phyloP scores from a whole-genome alignment of 169 alveolate genomes.

The Eimeria maxima region DNA sequence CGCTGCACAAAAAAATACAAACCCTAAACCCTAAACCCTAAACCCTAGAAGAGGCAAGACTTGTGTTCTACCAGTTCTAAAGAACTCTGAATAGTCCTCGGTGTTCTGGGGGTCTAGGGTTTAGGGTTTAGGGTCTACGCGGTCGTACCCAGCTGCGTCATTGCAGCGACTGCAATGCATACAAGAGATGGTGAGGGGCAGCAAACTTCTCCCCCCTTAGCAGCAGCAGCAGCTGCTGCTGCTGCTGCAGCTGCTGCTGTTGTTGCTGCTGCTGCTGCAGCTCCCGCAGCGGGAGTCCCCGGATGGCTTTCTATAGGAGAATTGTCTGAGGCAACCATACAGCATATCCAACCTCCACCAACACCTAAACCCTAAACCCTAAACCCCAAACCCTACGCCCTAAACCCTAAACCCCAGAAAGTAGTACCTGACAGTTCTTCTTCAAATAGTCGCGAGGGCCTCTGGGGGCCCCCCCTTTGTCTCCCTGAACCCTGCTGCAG shows the following conservation, averaged over 20 bases:
- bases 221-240: slow-evolving; percentile 38
- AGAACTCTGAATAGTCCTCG: background rate
- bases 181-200: background rate
- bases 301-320: background rate
- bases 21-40: slow-evolving; percentile 61
- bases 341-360: background rate
- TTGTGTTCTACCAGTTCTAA: background rate
- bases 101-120: background rate
- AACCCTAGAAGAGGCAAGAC: background rate
- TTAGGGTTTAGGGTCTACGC: slow-evolving; percentile 33
- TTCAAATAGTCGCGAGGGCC: background rate
- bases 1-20: slow-evolving; percentile 2
- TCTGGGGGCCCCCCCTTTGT: background rate
- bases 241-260: slow-evolving; percentile 6
- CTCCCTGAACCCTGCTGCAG: background rate
- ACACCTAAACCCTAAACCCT: background rate
- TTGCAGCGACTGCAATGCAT: slow-evolving; percentile 1
- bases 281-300: background rate
- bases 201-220: background rate
- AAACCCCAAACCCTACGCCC: slow-evolving; percentile 43
- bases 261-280: slow-evolving; percentile 34
- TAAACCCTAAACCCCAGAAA: slow-evolving; percentile 51
- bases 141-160: background rate
- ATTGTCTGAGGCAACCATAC: background rate
- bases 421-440: background rate